Evolutionary conservation across 1,139 yeast genomes (phyloP).

Genomic region (Pichia inconspicua): DNA sequence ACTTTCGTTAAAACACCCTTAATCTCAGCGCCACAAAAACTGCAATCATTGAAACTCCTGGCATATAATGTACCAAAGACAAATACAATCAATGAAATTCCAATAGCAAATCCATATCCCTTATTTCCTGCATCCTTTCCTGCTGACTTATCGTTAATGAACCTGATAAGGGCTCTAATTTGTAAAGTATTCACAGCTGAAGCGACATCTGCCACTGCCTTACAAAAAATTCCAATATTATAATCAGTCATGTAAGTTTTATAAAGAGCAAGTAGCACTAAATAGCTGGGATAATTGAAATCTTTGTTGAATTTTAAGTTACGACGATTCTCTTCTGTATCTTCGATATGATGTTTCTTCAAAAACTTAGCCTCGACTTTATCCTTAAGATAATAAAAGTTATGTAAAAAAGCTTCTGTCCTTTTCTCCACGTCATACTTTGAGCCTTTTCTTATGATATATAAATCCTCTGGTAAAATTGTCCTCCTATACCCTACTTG

Average conservation of each 20-base stretch:
- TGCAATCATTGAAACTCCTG: conserved; percentile 55
- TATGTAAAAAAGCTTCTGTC: conserved; percentile 32
- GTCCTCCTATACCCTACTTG: conserved; percentile 63
- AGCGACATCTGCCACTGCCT: conserved; percentile 41
- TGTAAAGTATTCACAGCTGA: conserved; percentile 44
- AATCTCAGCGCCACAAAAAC: conserved; percentile 60
- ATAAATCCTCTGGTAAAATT: conserved; percentile 56
- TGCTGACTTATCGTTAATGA: conserved; percentile 34
- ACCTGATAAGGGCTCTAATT: conserved; percentile 46
- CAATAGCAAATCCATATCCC: conserved; percentile 59
- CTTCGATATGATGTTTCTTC: conserved; percentile 20
- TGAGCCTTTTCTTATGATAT: conserved; percentile 42
- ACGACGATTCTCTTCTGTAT: conserved; percentile 20
- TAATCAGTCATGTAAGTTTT: conserved; percentile 51
- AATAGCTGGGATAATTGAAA: conserved; percentile 34
- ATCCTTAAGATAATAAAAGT: conserved; percentile 34
- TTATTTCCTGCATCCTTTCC: conserved; percentile 28
- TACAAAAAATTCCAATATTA: conserved; percentile 36
- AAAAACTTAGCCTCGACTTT: conserved; percentile 27
- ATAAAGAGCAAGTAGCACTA: conserved; percentile 41
- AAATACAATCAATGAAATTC: conserved; percentile 40
- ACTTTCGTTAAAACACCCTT: conserved; percentile 63
- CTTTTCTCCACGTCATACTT: conserved; percentile 38
- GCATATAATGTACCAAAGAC: conserved; percentile 29
- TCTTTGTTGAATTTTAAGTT: conserved; percentile 19